Base-by-base conservation (phyloP, 2,329 filamentous ascomycete species). In the Fusarium sambucinum region DNA sequence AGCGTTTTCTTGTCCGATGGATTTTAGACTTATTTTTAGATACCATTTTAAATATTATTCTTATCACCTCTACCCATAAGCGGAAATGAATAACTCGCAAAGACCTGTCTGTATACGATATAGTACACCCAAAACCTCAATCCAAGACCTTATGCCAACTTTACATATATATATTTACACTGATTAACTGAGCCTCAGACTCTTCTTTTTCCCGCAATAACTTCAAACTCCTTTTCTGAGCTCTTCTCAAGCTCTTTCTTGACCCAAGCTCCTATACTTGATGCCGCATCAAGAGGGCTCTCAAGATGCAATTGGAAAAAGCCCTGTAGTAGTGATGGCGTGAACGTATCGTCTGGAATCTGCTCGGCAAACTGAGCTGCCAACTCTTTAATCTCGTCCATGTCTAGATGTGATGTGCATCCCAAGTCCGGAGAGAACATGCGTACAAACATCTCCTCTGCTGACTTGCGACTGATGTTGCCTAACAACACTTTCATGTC, bases 401-500 rank as follows among this genome's bases (percentile, higher is more conserved):
- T 72, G 11, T 69, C 70, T 3, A 73, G n/a, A 30, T 67, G 52
- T 3, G 72, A 59, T 0, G 73, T 71, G 42, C 73, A 73, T 6
- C 72, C 73, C 3, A 76, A 37, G 16, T 81, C 80, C 0, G 77
- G 75, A 0, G 77, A 75, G 54, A 81, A 84, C 82, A 85, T 84
- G 67, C 81, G 79, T 5, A 81, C 52, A 52, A 84, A 84, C 82
- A 84, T 84, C 7, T 82, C 76, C 48, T 79, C 78, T 10, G 82
- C 80, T 14, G 81, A 82, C 33, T 74, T 68, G n/a, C 67, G 77
- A 42, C 80, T 81, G 30, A 85, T 84, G 63, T 82, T 79, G 30
- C 80, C 81, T 51, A 93, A 88, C 16, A 82, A 76, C 11, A 92
- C 84, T 61, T 85, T 86, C 76, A 87, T 83, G 70, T 93, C 90